Evolutionary conservation across 2,329 filamentous ascomycete species (phyloP).

Genomic region (Cylindrodendrum hubeiense): DNA sequence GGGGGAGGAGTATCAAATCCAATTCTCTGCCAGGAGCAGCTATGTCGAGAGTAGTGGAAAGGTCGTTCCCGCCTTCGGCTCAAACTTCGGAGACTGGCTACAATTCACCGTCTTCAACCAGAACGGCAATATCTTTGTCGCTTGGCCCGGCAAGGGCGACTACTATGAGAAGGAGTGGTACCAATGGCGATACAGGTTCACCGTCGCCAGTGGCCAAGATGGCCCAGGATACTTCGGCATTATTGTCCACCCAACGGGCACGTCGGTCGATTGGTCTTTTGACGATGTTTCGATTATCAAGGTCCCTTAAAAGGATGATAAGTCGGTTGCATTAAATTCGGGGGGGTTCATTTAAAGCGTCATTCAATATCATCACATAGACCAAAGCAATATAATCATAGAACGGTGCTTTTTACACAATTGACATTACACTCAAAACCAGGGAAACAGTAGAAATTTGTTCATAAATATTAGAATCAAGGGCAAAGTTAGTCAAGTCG

Average conservation of each 20-base stretch:
- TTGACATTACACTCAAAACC: no score
- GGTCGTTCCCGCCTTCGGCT: not conserved
- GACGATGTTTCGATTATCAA: conserved; percentile 12
- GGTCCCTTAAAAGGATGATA: no score
- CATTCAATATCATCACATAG: no score
- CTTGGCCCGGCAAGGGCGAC: conserved; percentile 6
- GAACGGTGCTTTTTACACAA: no score
- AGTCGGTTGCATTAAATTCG: no score
- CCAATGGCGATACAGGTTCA: conserved; percentile 7
- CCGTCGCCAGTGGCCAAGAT: not conserved
- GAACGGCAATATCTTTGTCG: conserved; percentile 1
- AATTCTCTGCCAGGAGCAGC: conserved; percentile 3
- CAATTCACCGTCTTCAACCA: conserved; percentile 10
- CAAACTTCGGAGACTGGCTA: not conserved
- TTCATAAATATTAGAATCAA: no score
- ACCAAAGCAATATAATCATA: no score
- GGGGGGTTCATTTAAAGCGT: no score
- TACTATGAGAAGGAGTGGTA: conserved; percentile 2
- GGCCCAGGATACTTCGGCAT: not conserved
- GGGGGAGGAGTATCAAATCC: conserved; percentile 11
- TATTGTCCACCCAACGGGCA: not conserved
- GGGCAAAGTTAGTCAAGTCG: no score
- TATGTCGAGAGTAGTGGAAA: not conserved
- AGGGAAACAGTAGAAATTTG: no score
- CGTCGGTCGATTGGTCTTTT: conserved; percentile 12